Conservation (phyloP, 2,329 filamentous ascomycete genomes). For the Pseudogymnoascus pannorum region DNA sequence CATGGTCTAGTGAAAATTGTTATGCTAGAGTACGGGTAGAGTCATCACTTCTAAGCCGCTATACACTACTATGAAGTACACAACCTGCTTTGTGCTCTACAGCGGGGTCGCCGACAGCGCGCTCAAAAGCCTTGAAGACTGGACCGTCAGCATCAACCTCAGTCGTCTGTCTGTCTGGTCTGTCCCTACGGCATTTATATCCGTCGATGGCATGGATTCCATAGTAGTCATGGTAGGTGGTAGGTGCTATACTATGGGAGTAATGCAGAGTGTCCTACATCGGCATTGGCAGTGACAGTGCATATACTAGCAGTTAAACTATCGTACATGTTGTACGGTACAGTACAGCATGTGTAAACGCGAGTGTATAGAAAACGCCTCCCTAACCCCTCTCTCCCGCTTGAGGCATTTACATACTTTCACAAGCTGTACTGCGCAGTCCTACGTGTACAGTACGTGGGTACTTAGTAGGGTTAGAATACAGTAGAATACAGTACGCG, state of each 20-base stretch:
- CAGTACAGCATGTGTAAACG: neutral
- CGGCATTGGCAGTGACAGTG: conserved; percentile 2
- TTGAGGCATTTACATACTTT: neutral
- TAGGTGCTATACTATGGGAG: neutral
- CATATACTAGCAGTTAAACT: neutral
- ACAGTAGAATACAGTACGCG: neutral
- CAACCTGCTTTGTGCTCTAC: too few relatives aligned
- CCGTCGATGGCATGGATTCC: neutral
- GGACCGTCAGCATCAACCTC: neutral
- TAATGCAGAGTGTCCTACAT: neutral
- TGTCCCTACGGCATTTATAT: neutral
- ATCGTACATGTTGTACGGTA: neutral
- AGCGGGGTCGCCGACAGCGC: neutral
- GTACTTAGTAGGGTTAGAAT: too few relatives aligned
- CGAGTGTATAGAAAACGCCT: neutral
- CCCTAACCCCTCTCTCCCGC: neutral
- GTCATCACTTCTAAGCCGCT: neutral
- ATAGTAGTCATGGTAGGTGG: too few relatives aligned
- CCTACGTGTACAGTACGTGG: too few relatives aligned
- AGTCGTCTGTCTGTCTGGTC: neutral
- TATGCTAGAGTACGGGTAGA: neutral
- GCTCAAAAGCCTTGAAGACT: neutral
- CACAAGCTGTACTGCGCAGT: too few relatives aligned
- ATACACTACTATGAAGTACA: too few relatives aligned
- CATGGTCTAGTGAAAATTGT: neutral